Conservation (phyloP, 148 eudicot species). For the Amaranthus palmeri region DNA sequence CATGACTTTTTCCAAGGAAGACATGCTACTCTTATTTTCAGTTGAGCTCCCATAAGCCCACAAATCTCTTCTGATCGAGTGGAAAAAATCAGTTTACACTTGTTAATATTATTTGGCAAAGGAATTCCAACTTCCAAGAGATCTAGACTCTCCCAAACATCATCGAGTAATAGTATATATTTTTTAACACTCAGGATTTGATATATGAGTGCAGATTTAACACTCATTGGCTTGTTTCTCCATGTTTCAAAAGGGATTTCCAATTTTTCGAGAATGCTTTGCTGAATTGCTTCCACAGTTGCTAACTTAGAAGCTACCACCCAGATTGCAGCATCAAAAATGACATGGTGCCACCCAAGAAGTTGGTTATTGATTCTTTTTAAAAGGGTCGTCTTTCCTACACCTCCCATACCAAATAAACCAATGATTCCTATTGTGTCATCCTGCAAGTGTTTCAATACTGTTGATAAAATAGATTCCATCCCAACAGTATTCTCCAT, state of each 20-base stretch:
- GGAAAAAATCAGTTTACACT: conserved; percentile 21
- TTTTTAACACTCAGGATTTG: conserved; percentile 12
- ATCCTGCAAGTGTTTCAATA: neutral
- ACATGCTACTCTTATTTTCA: conserved; percentile 17
- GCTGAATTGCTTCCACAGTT: neutral
- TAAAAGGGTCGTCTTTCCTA: too few species aligned
- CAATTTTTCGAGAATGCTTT: neutral
- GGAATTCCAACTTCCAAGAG: conserved; percentile 23
- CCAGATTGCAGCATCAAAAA: conserved; percentile 15
- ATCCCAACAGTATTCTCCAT: conserved; percentile 13
- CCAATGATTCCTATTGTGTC: conserved; percentile 11
- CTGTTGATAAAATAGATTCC: neutral
- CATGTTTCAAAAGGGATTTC: neutral
- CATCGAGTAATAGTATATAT: conserved; percentile 21
- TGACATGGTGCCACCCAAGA: neutral
- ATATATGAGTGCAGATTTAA: conserved; percentile 10
- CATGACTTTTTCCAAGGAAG: conserved; percentile 3
- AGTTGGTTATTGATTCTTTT: conserved; percentile 16
- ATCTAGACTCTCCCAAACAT: conserved; percentile 23
- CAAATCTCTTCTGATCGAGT: conserved; percentile 27
- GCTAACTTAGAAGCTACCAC: conserved; percentile 2
- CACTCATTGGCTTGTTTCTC: conserved; percentile 17
- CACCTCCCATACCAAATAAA: too few species aligned
- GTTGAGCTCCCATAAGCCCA: conserved; percentile 24
- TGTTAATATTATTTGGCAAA: conserved; percentile 3